These are phyloP conservation scores for Wickerhamiella lipophila DNA, from an alignment of 805 yeast species.

Conservation along the genomic window DNA sequence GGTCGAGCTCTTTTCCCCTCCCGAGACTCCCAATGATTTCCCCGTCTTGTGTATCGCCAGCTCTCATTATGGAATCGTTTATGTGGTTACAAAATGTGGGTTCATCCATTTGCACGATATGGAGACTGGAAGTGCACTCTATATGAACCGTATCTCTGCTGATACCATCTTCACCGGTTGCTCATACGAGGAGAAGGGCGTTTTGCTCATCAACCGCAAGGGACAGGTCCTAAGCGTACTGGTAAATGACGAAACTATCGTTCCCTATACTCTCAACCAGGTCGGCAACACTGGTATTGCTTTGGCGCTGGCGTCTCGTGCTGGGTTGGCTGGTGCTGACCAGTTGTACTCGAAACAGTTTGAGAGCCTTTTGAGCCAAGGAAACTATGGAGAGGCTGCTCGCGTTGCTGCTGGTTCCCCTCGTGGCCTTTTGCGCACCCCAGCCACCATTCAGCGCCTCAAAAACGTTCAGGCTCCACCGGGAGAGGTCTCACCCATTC, in stretches of 20 bases:
- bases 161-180: conserved; percentile 90
- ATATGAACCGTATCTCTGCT: conserved; percentile 90
- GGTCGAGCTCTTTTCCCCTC: conserved; percentile 90
- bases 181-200: conserved; percentile 61
- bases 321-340: conserved; percentile 96
- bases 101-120: conserved; percentile 91
- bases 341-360: conserved; percentile 82
- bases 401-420: conserved; percentile 93
- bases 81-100: conserved; percentile 87
- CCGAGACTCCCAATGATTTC: conserved; percentile 91
- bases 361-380: conserved; percentile 66
- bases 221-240: conserved; percentile 94
- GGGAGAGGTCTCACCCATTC: conserved; percentile 86
- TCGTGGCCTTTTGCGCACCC: conserved; percentile 68
- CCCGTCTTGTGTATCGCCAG: conserved; percentile 87
- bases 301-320: conserved; percentile 78
- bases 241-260: conserved; percentile 66
- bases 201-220: conserved; percentile 81
- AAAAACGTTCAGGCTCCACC: conserved; percentile 84
- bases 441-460: conserved; percentile 83
- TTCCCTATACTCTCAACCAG: conserved; percentile 79
- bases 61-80: conserved; percentile 71
- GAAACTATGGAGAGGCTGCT: conserved; percentile 87
- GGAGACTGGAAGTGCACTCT: conserved; percentile 83
- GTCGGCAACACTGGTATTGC: conserved; percentile 81